Percentiles rank a stretch among this genome's conserved stretches.
phyloP scores from a whole-genome alignment of 192 early-diverging fungal species.

The Phycomyces blakesleeanus region DNA sequence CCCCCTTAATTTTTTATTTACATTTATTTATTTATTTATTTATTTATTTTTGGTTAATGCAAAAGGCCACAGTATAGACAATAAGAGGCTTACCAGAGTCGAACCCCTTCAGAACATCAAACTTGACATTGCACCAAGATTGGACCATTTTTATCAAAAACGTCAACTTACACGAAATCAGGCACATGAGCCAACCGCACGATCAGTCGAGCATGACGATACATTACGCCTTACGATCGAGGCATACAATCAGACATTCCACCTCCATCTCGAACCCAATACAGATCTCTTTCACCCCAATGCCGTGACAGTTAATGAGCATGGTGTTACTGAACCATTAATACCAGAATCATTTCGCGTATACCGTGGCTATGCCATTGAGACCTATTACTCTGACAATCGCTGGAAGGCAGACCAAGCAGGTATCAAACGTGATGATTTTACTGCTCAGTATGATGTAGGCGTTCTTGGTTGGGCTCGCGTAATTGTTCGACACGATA shows the following conservation, averaged over 20 bases:
- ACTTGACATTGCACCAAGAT: slow-evolving; percentile 22
- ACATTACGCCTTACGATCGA: slow-evolving; percentile 11
- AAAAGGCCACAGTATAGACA: slow-evolving; percentile 17
- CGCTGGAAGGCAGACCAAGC: slow-evolving; percentile 25
- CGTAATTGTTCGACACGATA: slow-evolving; percentile 41
- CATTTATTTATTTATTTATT: too few relatives aligned
- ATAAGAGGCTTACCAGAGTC: slow-evolving; percentile 3
- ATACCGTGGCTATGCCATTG: slow-evolving; percentile 51
- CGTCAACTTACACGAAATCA: slow-evolving; percentile 16
- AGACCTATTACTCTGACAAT: slow-evolving; percentile 13
- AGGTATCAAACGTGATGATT: slow-evolving; percentile 23
- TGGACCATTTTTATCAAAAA: slow-evolving; percentile 17
- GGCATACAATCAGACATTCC: slow-evolving; percentile 65
- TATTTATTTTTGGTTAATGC: too few relatives aligned
- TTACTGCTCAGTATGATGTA: slow-evolving; percentile 32
- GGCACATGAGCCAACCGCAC: slow-evolving; percentile 12
- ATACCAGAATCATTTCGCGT: slow-evolving; percentile 42
- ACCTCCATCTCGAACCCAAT: slow-evolving; percentile 69
- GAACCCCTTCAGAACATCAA: slow-evolving; percentile 8
- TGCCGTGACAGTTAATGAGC: slow-evolving; percentile 35
- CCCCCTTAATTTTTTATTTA: too few relatives aligned
- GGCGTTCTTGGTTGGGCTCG: slow-evolving; percentile 58
- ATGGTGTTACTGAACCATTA: slow-evolving; percentile 24
- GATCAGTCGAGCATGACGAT: slow-evolving; percentile 26
- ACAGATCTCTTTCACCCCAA: slow-evolving; percentile 68